Base-by-base conservation (phyloP, 176 grass and related monocot genomes). In the Phragmites australis region DNA sequence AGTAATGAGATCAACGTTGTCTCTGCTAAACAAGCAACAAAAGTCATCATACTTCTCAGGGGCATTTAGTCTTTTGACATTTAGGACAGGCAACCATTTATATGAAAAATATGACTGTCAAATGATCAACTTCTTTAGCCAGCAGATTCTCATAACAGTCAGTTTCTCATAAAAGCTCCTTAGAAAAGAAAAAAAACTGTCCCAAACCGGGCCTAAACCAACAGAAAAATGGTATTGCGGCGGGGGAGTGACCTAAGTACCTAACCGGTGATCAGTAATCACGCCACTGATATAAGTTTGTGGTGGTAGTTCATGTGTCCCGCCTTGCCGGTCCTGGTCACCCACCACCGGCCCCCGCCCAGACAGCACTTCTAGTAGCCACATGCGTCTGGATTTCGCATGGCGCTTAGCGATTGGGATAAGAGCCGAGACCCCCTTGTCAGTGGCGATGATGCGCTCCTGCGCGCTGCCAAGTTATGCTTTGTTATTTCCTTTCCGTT, bases 261-360 rank as follows among this genome's bases (percentile, higher is more conserved):
- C 45, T 32, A 13, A 79, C 1, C 32, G 11, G 13, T 23, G 26
- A 61, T 45, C 43, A 19, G 51, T 6, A 19, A 85, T 61, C 82
- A 41, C 42, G 64, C 60, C 22, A 6, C 8, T 8, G 27, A 72
- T 58, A 12, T 60, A 60, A 60, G 57, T 3, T 26, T 11, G 9
- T 8, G 10, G 25, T 53, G 3, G 8, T 42, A 62, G 12, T 6
- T 49, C 39, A 48, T 46, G 67, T 31, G 41, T 65, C 48, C 41
- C 17, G 68, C 61, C 11, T 62, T 41, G 69, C 54, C 31, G 43
- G 70, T 84, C 76, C 53, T 22, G 61, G 82, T 89, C 86, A 44
- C 80, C 9, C 68, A 51, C 19, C 85, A 51, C 61, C 77, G 57
- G 58, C 13, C 45, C 45, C 25, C 26, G 1, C 2, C 9, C 49